phyloP scores from a whole-genome alignment of 2,329 filamentous ascomycete genomes.

The Stachybotrys chlorohalonatus region DNA sequence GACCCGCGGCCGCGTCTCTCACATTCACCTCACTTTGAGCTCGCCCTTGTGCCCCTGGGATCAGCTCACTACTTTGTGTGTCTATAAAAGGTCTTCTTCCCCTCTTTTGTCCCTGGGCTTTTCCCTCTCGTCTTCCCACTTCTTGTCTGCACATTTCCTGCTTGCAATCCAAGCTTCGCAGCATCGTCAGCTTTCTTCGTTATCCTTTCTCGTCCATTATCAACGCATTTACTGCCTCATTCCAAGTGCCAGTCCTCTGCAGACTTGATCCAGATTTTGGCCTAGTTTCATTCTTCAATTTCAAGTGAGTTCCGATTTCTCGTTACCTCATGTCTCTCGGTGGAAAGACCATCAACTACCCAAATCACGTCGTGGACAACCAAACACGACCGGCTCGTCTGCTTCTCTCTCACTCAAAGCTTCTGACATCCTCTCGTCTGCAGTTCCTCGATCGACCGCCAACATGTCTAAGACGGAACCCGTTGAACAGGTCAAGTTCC shows the following conservation, averaged over 20 bases:
- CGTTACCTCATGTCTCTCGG: no score
- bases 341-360: no score
- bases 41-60: neutral
- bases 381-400: neutral
- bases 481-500: slow-evolving; percentile 52
- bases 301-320: no score
- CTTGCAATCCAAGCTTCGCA: neutral
- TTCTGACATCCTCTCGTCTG: slow-evolving; percentile 2
- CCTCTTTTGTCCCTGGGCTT: neutral
- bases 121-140: neutral
- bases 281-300: no score
- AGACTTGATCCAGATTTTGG: no score
- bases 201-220: neutral
- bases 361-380: no score
- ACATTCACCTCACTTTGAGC: neutral
- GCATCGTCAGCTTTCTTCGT: no score
- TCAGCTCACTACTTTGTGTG: neutral
- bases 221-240: neutral
- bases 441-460: slow-evolving; percentile 3
- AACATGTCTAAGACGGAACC: slow-evolving; percentile 43
- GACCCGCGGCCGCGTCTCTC: neutral
- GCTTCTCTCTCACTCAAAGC: neutral
- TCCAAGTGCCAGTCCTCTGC: neutral
- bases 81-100: neutral
- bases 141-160: neutral